phyloP scores from a whole-genome alignment of 2,329 filamentous ascomycete genomes.

The Domatiomyces catenatus region DNA sequence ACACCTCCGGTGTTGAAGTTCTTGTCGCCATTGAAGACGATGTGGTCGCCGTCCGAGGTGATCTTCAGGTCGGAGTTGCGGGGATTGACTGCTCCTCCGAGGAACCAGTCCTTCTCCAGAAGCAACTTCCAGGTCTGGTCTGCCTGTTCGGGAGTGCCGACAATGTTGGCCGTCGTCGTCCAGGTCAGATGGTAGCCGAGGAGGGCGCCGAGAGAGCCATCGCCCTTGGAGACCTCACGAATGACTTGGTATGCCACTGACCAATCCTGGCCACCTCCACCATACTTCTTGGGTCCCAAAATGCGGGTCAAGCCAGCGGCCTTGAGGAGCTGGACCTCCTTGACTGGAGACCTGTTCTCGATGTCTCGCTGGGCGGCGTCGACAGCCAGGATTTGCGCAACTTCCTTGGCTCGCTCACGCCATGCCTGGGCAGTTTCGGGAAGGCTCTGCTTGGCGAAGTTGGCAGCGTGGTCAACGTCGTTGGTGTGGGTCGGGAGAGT shows the following conservation, averaged over 20 bases:
- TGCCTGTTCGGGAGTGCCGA: constrained; percentile 45
- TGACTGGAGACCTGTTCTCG: constrained; percentile 37
- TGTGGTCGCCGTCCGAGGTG: constrained; percentile 36
- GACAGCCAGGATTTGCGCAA: constrained; percentile 34
- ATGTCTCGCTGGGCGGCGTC: constrained; percentile 35
- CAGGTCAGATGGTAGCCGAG: constrained; percentile 51
- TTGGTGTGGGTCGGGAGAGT: neutral
- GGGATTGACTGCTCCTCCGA: constrained; percentile 52
- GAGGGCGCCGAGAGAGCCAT: constrained; percentile 50
- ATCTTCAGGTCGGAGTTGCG: constrained; percentile 47
- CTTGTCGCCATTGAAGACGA: constrained; percentile 33
- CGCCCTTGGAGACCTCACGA: constrained; percentile 47
- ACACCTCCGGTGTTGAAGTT: constrained; percentile 55
- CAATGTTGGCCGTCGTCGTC: constrained; percentile 45
- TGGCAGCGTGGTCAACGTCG: neutral
- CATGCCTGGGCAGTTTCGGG: constrained; percentile 31
- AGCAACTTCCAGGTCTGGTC: constrained; percentile 43
- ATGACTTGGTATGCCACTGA: constrained; percentile 43
- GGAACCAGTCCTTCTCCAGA: constrained; percentile 49
- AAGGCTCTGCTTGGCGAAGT: constrained; percentile 9
- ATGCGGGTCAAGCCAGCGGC: constrained; percentile 36
- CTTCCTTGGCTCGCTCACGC: constrained; percentile 34
- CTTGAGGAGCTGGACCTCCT: constrained; percentile 38
- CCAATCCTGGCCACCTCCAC: constrained; percentile 40
- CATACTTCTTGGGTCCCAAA: constrained; percentile 35